Evolutionary conservation across 805 yeast species (phyloP).

Genomic region (Starmerella sp.): DNA sequence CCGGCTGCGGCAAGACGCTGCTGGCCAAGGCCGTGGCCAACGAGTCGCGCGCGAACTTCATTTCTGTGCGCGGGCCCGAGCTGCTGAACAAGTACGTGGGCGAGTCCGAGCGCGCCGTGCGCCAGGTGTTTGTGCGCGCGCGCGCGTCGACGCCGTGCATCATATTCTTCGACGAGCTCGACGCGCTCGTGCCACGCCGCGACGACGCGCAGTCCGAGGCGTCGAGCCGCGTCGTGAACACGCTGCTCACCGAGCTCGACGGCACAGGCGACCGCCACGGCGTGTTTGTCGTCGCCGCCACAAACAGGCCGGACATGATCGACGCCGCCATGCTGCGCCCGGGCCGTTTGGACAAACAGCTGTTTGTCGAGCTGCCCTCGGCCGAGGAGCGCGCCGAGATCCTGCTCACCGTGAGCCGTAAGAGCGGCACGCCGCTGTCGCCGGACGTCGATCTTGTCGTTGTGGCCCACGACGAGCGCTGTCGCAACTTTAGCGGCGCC

Average conservation of each 20-base stretch:
- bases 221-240: slow-evolving; percentile 87
- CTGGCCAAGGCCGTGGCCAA: slow-evolving; percentile 97
- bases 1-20: slow-evolving; percentile 96
- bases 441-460: slow-evolving; percentile 45
- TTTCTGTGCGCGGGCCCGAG: slow-evolving; percentile 93
- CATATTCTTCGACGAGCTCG: slow-evolving; percentile 90
- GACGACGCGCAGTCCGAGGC: slow-evolving; percentile 81
- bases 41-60: slow-evolving; percentile 91
- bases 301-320: slow-evolving; percentile 88
- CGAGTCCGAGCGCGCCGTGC: slow-evolving; percentile 84
- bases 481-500: slow-evolving; percentile 90
- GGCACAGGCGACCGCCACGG: slow-evolving; percentile 98
- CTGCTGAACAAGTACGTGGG: slow-evolving; percentile 90
- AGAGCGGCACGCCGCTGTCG: slow-evolving; percentile 56
- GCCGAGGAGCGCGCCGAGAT: slow-evolving; percentile 64
- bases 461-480: slow-evolving; percentile 64
- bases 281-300: slow-evolving; percentile 91
- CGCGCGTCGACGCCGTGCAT: slow-evolving; percentile 89
- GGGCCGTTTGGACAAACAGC: slow-evolving; percentile 87
- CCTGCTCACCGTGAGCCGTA: slow-evolving; percentile 56
- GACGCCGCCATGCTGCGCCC: slow-evolving; percentile 93
- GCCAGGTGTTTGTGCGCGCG: slow-evolving; percentile 88
- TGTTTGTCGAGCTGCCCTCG: slow-evolving; percentile 79
- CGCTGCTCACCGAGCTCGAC: slow-evolving; percentile 85
- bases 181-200: slow-evolving; percentile 90